phyloP scores from a whole-genome alignment of 768 basidiomycete genomes.

The Hygrocybe punicea region DNA sequence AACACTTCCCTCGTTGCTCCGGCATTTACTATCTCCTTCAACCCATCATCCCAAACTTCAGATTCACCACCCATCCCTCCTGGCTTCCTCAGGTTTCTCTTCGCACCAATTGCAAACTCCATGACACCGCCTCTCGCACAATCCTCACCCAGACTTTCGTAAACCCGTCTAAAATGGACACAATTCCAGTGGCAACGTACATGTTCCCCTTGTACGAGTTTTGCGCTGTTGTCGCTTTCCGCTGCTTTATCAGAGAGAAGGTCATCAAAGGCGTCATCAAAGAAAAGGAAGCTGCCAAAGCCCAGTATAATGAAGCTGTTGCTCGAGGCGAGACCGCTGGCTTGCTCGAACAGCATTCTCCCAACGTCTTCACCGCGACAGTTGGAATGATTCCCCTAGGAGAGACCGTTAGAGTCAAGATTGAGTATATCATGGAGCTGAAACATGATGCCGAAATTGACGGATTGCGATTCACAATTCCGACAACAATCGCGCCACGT shows the following conservation, averaged over 20 bases:
- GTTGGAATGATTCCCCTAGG: slow-evolving; percentile 2
- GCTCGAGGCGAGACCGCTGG: neutral
- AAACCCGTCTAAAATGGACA: neutral
- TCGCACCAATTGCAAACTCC: neutral
- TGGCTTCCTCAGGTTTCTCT: slow-evolving; percentile 1
- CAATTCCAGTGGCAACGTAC: slow-evolving; percentile 1
- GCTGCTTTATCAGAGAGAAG: neutral
- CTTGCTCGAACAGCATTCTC: neutral
- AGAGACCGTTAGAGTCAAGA: slow-evolving; percentile 3
- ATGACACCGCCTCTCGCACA: slow-evolving; percentile 1
- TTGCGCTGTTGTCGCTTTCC: slow-evolving; percentile 5
- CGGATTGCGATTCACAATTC: slow-evolving; percentile 4
- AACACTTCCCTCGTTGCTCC: neutral
- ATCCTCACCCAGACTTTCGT: slow-evolving; percentile 5
- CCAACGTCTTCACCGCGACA: slow-evolving; percentile 1
- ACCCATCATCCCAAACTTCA: neutral
- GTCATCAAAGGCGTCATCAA: slow-evolving; percentile 2
- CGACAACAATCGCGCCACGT: neutral
- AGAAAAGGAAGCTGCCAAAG: slow-evolving; percentile 1
- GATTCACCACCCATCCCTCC: neutral
- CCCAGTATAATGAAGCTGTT: neutral
- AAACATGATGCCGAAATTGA: slow-evolving; percentile 5
- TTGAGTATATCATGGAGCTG: slow-evolving; percentile 8
- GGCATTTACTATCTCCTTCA: slow-evolving; percentile 1
- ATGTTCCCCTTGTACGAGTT: slow-evolving; percentile 4